Base-by-base conservation (phyloP, 805 yeast species). In the Aciculoconidium aculeatum region DNA sequence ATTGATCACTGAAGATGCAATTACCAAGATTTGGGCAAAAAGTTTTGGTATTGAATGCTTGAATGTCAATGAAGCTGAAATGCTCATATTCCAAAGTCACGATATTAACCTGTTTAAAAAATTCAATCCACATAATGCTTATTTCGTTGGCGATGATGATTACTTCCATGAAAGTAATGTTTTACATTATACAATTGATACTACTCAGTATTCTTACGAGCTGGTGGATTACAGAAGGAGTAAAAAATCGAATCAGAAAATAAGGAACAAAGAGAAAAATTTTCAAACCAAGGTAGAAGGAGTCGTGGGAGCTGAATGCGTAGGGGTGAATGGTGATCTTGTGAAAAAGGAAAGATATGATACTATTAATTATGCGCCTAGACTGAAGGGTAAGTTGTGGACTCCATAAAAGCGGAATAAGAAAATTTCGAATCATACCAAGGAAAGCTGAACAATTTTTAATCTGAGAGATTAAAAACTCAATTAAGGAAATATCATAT, bases 321-420 rank as follows among this genome's bases (percentile, higher is more conserved):
- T 35, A 6, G 43, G 40, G 6, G 25, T 29, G 22, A 37, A 36
- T 21, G 67, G 65, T 14, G 53, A 53, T 15, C 33, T 40, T 25
- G 51, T 64, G 25, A 54, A 60, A 35, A 58, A 53, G 35, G 72
- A 76, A 32, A 50, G 57, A 12, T 72, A 63, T 39, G 65, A 65
- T 28, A 54, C 61, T 4, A 65, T 72, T 11, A 64, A 69, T 17
- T 78, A 64, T 53, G 83, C 80, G 3, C 71, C 79, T 25, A 65
- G 83, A 53, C 80, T 78, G 4, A 42, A 53, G 4, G 85, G 85
- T 6, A 56, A 70, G 34, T 55, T 77, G 35, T 77, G 83, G 83
- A 58, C 59, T 17, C 79, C 79, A 39, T 65, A 39, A 41, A 5
- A 10, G 6, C n/a, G n/a, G n/a, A n/a, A n/a, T n/a, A n/a, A n/a